Percentiles rank a stretch among this genome's conserved stretches.
Evolutionary conservation across 225 moss, liverwort and hornwort species (phyloP).

Genomic region (Polytrichum commune): DNA sequence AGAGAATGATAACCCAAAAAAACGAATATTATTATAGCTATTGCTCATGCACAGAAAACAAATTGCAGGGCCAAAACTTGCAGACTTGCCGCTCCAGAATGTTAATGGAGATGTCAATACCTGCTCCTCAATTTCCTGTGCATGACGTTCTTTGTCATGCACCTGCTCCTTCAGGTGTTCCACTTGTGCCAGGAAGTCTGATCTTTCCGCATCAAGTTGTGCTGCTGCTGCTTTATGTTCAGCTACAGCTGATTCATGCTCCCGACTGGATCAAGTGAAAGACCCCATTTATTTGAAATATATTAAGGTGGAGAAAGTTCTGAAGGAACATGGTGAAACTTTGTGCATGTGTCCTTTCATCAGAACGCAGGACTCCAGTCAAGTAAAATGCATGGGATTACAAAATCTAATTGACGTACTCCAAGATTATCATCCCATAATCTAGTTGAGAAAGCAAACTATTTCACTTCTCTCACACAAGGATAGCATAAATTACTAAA

Average conservation of each 20-base stretch:
- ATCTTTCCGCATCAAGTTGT: constrained; percentile 76
- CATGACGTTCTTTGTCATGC: constrained; percentile 71
- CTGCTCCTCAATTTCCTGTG: constrained; percentile 86
- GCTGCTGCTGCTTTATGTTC: constrained; percentile 77
- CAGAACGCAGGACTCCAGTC: not conserved
- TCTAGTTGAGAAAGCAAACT: no score
- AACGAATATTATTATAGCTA: not conserved
- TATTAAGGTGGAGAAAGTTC: not conserved
- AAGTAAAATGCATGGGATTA: no score
- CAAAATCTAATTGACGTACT: no score
- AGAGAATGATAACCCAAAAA: not conserved
- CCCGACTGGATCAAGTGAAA: constrained; percentile 53
- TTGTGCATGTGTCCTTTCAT: not conserved
- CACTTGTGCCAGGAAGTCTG: constrained; percentile 65
- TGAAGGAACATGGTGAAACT: not conserved
- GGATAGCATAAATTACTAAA: no score
- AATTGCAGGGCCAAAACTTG: not conserved
- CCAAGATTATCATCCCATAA: no score
- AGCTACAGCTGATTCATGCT: constrained; percentile 66
- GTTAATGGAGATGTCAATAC: constrained; percentile 21
- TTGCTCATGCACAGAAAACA: not conserved
- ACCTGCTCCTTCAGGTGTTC: constrained; percentile 83
- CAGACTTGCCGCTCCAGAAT: not conserved
- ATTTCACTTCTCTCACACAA: no score
- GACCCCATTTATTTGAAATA: not conserved